Base-by-base conservation (phyloP, 768 basidiomycete species). In the Gloeostereum incarnatum region DNA sequence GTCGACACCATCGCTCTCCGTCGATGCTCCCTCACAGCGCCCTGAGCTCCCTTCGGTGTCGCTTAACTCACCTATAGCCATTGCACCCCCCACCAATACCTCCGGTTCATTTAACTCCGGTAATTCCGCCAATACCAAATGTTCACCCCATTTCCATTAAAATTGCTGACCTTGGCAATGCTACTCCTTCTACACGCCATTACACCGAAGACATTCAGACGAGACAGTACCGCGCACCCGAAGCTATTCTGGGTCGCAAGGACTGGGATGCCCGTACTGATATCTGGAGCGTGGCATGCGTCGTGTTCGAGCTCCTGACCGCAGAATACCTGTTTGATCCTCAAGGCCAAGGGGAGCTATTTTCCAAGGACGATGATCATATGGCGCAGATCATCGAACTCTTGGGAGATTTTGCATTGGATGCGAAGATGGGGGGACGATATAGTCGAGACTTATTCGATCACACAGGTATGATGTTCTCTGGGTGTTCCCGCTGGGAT, bases 121-220 rank as follows among this genome's bases (percentile, higher is more conserved):
- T 7, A 17, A 23, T 21, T 21, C 23, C 7, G 7, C 16, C 21
- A 16, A 21, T 32, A 27, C 20, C 39, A 20, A 50, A 14, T 25
- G 22, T 29, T 20, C 69, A 67, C 13, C 73, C 74, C 2, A 78
- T 96, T 47, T 79, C 74, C 14, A 73, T 96, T 53, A 94, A 96
- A 69, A 92, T 96, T 45, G 91, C 91, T 21, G 91, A 96, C 62
- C 64, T 96, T 31, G 91, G 91, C 18, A 96, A 96, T 55, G 92
- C 91, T 18, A 92, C 91, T 24, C 91, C 89, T 11, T 81, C 86
- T n/a, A 81, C 65, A 47, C 78, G 80, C 50, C 90, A 94, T 55
- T 96, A 77, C 55, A 94, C 91, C 6, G 91, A 93, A 52, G 91
- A 92, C 54, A 94, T 93, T 47, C 92, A 94, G 62, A 96, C 91